Conservation (phyloP, 1,284 basidiomycete genomes). For the Meripilus lineatus region DNA sequence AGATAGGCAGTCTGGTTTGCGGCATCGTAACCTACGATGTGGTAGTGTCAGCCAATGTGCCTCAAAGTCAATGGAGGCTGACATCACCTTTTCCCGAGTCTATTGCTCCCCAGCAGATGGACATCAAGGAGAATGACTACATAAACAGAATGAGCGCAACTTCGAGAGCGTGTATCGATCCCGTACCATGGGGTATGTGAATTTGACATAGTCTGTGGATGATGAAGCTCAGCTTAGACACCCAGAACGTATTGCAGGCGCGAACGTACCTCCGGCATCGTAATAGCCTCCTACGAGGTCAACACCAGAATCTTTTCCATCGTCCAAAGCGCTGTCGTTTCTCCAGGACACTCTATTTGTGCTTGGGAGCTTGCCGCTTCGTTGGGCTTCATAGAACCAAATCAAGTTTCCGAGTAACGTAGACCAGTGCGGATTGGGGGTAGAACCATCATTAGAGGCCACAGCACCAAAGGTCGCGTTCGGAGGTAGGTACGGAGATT, state of each 20-base stretch:
- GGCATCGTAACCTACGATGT: constrained; percentile 69
- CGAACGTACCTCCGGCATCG: constrained; percentile 78
- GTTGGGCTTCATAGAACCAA: constrained; percentile 90
- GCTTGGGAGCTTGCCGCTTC: constrained; percentile 69
- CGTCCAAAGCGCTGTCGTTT: constrained; percentile 72
- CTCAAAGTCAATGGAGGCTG: neutral
- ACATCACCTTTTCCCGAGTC: constrained; percentile 69
- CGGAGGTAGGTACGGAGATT: constrained; percentile 59
- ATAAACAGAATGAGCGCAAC: no score
- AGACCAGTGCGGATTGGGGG: constrained; percentile 76
- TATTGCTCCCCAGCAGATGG: constrained; percentile 82
- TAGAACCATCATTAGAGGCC: constrained; percentile 35
- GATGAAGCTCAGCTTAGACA: neutral
- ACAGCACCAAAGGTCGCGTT: constrained; percentile 52
- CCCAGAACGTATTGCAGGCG: neutral
- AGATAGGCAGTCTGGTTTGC: constrained; percentile 86
- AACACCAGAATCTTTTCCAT: constrained; percentile 71
- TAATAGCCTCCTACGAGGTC: constrained; percentile 88
- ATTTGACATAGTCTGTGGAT: constrained; percentile 77
- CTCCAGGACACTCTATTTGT: constrained; percentile 82
- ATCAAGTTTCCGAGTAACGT: constrained; percentile 75
- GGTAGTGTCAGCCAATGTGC: constrained; percentile 5
- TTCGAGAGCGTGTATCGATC: constrained; percentile 1
- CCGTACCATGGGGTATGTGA: constrained; percentile 69
- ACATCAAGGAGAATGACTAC: constrained; percentile 78